Percentiles rank a stretch among this genome's conserved stretches.
phyloP scores from a whole-genome alignment of 2,329 filamentous ascomycete genomes.

The Herpotrichia juniperi region DNA sequence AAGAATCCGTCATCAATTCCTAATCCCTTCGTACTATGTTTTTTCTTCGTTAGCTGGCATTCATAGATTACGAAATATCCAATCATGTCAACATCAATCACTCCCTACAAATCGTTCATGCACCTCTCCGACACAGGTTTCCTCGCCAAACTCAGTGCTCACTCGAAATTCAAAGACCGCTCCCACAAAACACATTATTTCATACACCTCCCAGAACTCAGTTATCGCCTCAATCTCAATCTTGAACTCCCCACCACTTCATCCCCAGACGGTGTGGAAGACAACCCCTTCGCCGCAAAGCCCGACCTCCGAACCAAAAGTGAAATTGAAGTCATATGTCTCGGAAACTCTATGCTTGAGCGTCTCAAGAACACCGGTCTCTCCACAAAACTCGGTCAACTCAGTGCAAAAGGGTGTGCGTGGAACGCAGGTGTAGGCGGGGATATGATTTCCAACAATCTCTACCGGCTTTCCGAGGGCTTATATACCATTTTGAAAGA shows the following conservation, averaged over 20 bases:
- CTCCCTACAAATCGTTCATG: background rate
- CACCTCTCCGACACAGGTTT: slow-evolving; percentile 2
- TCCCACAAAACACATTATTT: slow-evolving; percentile 9
- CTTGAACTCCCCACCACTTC: background rate
- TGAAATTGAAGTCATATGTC: slow-evolving; percentile 13
- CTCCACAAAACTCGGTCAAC: slow-evolving; percentile 6
- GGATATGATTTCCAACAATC: slow-evolving; percentile 18
- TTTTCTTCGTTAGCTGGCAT: too few species aligned
- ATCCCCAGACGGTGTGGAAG: background rate
- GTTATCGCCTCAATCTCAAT: slow-evolving; percentile 7
- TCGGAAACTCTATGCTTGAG: slow-evolving; percentile 26
- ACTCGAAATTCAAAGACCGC: slow-evolving; percentile 8
- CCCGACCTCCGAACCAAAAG: slow-evolving; percentile 14
- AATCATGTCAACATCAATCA: too few species aligned
- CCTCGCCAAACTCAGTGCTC: background rate
- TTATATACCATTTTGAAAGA: slow-evolving; percentile 8
- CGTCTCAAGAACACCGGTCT: slow-evolving; percentile 20
- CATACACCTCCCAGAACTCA: slow-evolving; percentile 15
- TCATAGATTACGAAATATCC: too few species aligned
- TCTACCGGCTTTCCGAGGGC: slow-evolving; percentile 5
- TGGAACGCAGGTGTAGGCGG: slow-evolving; percentile 21
- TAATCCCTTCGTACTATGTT: too few species aligned
- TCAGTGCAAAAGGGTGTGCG: background rate
- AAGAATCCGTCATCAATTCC: too few species aligned
- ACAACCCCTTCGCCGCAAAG: slow-evolving; percentile 3